A percentile compares a stretch with the other conserved stretches of the same genome.
phyloP scores from a whole-genome alignment of 1,139 yeast genomes.

The Hyphopichia buzzinii region DNA sequence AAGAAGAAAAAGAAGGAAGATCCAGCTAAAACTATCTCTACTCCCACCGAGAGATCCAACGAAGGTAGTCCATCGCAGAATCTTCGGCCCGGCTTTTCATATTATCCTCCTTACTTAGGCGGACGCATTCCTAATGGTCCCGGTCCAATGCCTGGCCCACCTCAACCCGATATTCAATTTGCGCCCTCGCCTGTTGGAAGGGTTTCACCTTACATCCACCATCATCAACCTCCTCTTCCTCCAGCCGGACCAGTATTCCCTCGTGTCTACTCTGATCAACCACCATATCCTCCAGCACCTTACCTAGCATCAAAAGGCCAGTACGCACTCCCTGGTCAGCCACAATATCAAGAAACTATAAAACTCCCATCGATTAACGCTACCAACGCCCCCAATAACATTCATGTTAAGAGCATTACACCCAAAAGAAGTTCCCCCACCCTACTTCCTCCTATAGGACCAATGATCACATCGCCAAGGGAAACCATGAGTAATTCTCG shows the following conservation, averaged over 20 bases:
- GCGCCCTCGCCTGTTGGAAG: constrained; percentile 7
- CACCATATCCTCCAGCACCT: constrained; percentile 1
- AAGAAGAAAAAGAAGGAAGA: constrained; percentile 11
- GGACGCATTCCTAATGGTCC: constrained; percentile 48
- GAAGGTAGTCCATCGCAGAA: constrained; percentile 3
- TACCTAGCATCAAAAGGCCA: not conserved
- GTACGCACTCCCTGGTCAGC: constrained; percentile 2
- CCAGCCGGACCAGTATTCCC: not conserved
- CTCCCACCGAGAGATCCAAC: not conserved
- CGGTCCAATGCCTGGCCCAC: constrained; percentile 47
- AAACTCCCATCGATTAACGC: constrained; percentile 1
- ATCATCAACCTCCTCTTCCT: constrained; percentile 2
- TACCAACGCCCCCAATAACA: not conserved
- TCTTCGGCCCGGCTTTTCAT: constrained; percentile 13
- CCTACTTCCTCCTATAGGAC: not conserved
- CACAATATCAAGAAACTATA: constrained; percentile 1
- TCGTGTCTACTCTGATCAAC: not conserved
- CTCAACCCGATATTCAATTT: constrained; percentile 23
- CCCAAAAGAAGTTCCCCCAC: constrained; percentile 3
- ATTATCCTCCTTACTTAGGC: constrained; percentile 38
- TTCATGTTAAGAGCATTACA: not conserved
- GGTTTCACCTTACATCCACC: constrained; percentile 2
- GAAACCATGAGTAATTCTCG: not conserved
- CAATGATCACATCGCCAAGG: too few species aligned
- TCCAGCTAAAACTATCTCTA: constrained; percentile 5